Evolutionary conservation across 1,284 basidiomycete species (phyloP), one percentile per base, ranked within the genome.

Genomic region (Xanthoconium separans): DNA sequence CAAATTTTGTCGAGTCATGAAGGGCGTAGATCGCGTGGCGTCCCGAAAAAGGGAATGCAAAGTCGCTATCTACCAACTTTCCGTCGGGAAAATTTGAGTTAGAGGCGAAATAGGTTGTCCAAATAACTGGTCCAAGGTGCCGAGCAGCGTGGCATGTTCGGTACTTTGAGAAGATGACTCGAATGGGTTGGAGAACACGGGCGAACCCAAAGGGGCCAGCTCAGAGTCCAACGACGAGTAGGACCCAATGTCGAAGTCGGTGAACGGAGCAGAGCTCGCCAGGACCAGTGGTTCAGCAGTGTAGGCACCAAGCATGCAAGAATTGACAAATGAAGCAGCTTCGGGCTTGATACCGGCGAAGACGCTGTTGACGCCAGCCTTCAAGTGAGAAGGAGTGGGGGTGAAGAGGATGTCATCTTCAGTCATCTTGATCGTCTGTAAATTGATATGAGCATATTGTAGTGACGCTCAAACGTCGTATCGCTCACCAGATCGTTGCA

Each of bases 281-380:
- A 54, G 31, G 37, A 33, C 16, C 5, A 42, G 16, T 2, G 54
- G 12, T 18, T 55, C 41, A 2, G 44, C 6, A 12, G 53, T 58
- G 45, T 69, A 59, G 45, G 59, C 43, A 18, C 58, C 55, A 16
- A 68, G 44, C 18, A 72, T 39, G 45, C 57, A 69, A 4, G 66
- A 64, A 36, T 71, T 57, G 46, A 59, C 60, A 31, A 69, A 70
- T 15, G 51, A 54, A 29, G 54, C 52, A 6, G 69, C 64, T 27
- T 65, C 68, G n/a, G 68, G 65, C 42, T 65, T 71, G 40, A 72
- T 49, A n/a, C 68, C 70, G 22, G 62, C 53, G 47, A 71, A 64
- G 46, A 61, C 24, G 8, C 41, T 70, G 20, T 56, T 34, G 15
- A 46, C 54, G 11, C 54, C 68, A 0, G 70, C 69, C 4, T 13